phyloP scores from a whole-genome alignment of 441 rosid genomes.

The Bruguiera hainesii region DNA sequence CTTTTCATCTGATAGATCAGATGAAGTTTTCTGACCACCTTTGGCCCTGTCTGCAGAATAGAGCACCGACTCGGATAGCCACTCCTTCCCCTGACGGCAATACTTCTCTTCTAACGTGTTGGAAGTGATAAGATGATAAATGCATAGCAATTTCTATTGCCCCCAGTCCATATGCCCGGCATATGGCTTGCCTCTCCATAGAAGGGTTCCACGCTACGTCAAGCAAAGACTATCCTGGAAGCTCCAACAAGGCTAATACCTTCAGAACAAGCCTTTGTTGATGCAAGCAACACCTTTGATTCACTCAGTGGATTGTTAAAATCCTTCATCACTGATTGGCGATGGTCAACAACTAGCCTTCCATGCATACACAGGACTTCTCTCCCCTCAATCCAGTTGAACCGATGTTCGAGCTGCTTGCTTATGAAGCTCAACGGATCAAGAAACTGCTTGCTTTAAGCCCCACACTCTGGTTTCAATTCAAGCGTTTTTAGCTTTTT shows the following conservation, averaged over 20 bases:
- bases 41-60: slow-evolving; percentile 27
- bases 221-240: slow-evolving; percentile 56
- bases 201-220: slow-evolving; percentile 83
- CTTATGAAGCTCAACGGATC: slow-evolving; percentile 45
- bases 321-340: slow-evolving; percentile 44
- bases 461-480: too few relatives aligned
- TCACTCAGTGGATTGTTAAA: slow-evolving; percentile 48
- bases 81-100: slow-evolving; percentile 47
- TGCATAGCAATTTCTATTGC: slow-evolving; percentile 24
- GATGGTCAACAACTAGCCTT: slow-evolving; percentile 27
- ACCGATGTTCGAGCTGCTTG: slow-evolving; percentile 35
- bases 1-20: slow-evolving; percentile 22
- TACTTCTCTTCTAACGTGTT: slow-evolving; percentile 36
- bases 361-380: slow-evolving; percentile 61
- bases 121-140: too few relatives aligned
- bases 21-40: slow-evolving; percentile 10
- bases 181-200: slow-evolving; percentile 73
- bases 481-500: too few relatives aligned
- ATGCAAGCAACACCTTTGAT: slow-evolving; percentile 63
- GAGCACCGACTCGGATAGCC: slow-evolving; percentile 48
- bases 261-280: slow-evolving; percentile 65
- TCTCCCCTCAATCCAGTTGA: slow-evolving; percentile 45
- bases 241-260: slow-evolving; percentile 78
- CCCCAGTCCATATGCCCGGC: slow-evolving; percentile 82
- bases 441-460: slow-evolving; percentile 29